Evolutionary conservation across 2,329 filamentous ascomycete genomes (phyloP).

Genomic region (Cladorrhinum sp.): DNA sequence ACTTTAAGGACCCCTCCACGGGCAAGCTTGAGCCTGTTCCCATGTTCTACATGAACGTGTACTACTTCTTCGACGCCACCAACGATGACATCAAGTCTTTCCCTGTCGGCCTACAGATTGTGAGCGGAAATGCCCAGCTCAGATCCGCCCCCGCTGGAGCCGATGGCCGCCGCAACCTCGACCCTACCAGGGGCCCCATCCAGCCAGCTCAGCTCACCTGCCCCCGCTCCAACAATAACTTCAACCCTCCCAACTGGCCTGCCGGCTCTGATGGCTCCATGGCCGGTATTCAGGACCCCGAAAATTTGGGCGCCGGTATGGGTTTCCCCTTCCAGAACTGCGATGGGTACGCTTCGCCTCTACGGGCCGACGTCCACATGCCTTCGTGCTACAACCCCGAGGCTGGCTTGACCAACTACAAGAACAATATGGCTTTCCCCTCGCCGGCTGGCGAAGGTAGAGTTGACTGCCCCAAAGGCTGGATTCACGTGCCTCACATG

Average conservation of each 20-base stretch:
- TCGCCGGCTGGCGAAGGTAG: slow-evolving; percentile 42
- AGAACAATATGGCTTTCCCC: slow-evolving; percentile 67
- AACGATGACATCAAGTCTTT: slow-evolving; percentile 67
- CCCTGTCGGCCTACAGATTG: slow-evolving; percentile 67
- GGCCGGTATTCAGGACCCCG: slow-evolving; percentile 54
- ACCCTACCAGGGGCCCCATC: slow-evolving; percentile 50
- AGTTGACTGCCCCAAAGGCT: slow-evolving; percentile 53
- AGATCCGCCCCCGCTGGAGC: slow-evolving; percentile 56
- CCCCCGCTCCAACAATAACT: slow-evolving; percentile 51
- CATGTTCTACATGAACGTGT: slow-evolving; percentile 70
- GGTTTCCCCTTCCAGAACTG: slow-evolving; percentile 72
- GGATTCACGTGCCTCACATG: slow-evolving; percentile 53
- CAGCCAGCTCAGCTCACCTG: slow-evolving; percentile 60
- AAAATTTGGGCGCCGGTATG: slow-evolving; percentile 54
- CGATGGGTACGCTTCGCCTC: slow-evolving; percentile 58
- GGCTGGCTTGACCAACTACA: slow-evolving; percentile 56
- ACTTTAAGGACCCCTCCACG: slow-evolving; percentile 62
- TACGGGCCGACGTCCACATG: slow-evolving; percentile 67
- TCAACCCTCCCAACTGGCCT: slow-evolving; percentile 51
- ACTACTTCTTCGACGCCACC: slow-evolving; percentile 69
- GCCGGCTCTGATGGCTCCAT: slow-evolving; percentile 51
- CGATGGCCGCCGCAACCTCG: slow-evolving; percentile 44
- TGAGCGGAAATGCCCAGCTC: slow-evolving; percentile 61
- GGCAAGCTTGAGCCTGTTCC: slow-evolving; percentile 64
- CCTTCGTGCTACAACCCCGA: slow-evolving; percentile 71